These are phyloP conservation scores for Naematelia encephala DNA, from an alignment of 768 basidiomycete species.

Conservation along the genomic window DNA sequence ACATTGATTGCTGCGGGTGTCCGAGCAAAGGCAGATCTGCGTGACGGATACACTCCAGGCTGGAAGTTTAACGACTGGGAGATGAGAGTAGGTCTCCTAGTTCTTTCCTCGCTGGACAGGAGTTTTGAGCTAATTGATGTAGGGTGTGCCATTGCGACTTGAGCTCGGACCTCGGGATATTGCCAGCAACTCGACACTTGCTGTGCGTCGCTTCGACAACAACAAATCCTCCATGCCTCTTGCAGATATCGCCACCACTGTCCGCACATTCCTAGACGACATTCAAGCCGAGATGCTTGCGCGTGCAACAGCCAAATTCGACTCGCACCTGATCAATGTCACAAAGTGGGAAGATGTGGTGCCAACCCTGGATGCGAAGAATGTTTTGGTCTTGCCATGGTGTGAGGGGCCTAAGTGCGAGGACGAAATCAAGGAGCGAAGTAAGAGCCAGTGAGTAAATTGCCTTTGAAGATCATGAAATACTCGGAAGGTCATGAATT, in stretches of 20 bases:
- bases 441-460: conserved; percentile 68
- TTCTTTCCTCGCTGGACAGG: neutral
- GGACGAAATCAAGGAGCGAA: conserved; percentile 96
- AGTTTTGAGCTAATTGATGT: neutral
- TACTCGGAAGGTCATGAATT: neutral
- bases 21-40: conserved; percentile 80
- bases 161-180: conserved; percentile 95
- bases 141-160: conserved; percentile 95
- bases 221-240: conserved; percentile 61
- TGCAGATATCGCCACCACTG: conserved; percentile 54
- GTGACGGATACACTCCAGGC: conserved; percentile 96
- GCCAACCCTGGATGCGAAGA: conserved; percentile 82
- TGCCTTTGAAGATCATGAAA: neutral
- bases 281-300: conserved; percentile 87
- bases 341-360: conserved; percentile 91
- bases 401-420: conserved; percentile 90
- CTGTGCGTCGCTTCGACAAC: conserved; percentile 80
- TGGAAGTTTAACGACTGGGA: conserved; percentile 99
- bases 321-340: conserved; percentile 66
- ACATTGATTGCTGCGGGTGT: conserved; percentile 69
- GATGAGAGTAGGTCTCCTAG: conserved; percentile 65
- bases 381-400: conserved; percentile 87
- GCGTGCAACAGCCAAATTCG: conserved; percentile 70
- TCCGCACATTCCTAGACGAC: conserved; percentile 69
- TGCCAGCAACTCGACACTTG: conserved; percentile 65